Base-by-base conservation (phyloP, 2,329 filamentous ascomycete genomes). In the Tolypocladium cylindrosporum region DNA sequence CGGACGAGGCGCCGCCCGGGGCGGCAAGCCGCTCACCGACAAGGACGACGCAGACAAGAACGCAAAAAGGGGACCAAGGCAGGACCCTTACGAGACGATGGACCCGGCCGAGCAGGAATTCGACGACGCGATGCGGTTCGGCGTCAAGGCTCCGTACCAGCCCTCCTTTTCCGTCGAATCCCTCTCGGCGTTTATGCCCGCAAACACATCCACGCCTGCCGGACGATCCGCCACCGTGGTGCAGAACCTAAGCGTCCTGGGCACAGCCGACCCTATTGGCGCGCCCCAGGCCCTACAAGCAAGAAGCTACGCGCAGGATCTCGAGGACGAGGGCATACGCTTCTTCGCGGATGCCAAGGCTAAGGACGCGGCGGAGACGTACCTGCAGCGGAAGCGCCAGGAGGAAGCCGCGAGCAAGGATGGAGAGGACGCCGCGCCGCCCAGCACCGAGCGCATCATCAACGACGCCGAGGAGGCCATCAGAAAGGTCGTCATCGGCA, bases 161-260 rank as follows among this genome's bases (percentile, higher is more conserved):
- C 74, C 74, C 5, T 63, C 65, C 19, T 59, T 76, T 55, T 69
- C 72, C 8, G 61, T 67, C 37, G 69, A 71, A 11, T 61, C 65
- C 2, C 64, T 74, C 16, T 61, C 64, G 56, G 62, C 63, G 45
- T 69, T 69, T 57, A 64, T 69, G 55, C 72, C 72, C 14, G 63
- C 63, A 21, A 60, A 64, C 34, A 66, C 71, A 41, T 64, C 66
- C 36, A 65, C 64, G 19, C 41, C 62, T 6, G 61, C 66, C 27
- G 66, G 71, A 54, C 67, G 67, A 19, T 61, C 63, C 48, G 71
- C 72, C 8, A 65, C 69, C 19, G 69, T 75, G 41, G 59, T 75
- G 58, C 64, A 69, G 59, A 74, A 67, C 56, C 68, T 76, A 55
- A 70, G 68, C 52, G 62, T 68, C 8, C 64, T 77, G 21, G 71